These are phyloP conservation scores for Colletotrichum euphorbiae DNA, from an alignment of 2,329 filamentous ascomycete species.

Conservation along the genomic window DNA sequence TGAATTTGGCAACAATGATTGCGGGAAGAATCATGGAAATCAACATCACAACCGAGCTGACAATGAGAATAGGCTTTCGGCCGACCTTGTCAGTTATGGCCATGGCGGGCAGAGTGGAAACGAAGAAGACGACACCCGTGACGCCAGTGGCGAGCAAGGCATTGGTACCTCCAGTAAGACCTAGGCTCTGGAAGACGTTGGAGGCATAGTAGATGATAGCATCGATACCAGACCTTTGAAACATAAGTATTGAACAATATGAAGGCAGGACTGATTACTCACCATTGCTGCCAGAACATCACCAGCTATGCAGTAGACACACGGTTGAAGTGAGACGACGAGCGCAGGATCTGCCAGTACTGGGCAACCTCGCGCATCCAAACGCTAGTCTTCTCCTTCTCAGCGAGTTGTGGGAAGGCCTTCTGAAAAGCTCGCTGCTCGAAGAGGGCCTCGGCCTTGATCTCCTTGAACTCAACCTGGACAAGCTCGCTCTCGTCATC, in stretches of 20 bases:
- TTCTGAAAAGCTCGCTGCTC: conserved; percentile 56
- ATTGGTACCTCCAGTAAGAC: conserved; percentile 69
- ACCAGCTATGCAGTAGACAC: conserved; percentile 56
- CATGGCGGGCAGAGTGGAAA: conserved; percentile 49
- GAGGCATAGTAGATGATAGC: conserved; percentile 61
- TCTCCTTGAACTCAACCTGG: conserved; percentile 54
- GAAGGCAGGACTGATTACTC: background rate
- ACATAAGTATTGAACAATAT: conserved; percentile 20
- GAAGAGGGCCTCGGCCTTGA: conserved; percentile 59
- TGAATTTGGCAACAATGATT: conserved; percentile 54
- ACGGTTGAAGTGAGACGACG: conserved; percentile 62
- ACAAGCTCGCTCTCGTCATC: conserved; percentile 71
- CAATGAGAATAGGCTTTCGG: conserved; percentile 53
- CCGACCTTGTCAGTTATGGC: conserved; percentile 55
- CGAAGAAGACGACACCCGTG: conserved; percentile 66
- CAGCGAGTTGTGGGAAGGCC: conserved; percentile 57
- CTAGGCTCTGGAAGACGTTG: conserved; percentile 73
- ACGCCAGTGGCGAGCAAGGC: conserved; percentile 71
- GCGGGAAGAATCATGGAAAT: conserved; percentile 53
- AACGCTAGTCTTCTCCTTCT: conserved; percentile 53
- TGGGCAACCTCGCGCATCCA: conserved; percentile 60
- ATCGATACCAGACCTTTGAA: conserved; percentile 42
- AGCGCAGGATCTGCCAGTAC: conserved; percentile 60
- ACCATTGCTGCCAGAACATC: conserved; percentile 63
- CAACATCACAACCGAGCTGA: conserved; percentile 53